phyloP scores from a whole-genome alignment of 805 yeast genomes.

The Barnettozyma populi region DNA sequence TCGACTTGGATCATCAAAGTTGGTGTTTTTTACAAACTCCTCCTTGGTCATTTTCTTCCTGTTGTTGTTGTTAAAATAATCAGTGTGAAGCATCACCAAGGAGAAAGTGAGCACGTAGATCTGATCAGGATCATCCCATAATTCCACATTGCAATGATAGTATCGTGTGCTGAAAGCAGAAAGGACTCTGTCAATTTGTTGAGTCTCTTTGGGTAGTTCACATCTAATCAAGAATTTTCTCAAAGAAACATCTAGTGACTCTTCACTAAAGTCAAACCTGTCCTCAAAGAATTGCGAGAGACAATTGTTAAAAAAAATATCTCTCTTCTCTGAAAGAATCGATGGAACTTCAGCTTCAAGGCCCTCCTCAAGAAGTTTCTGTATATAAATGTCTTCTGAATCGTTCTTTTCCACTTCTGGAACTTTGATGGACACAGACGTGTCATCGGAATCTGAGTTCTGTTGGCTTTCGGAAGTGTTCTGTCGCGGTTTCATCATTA shows the following conservation, averaged over 20 bases:
- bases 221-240: conserved; percentile 52
- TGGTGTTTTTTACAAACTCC: conserved; percentile 51
- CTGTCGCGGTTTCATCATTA: conserved; percentile 27
- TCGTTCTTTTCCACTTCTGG: conserved; percentile 28
- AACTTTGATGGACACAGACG: conserved; percentile 14
- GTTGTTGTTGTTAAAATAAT: conserved; percentile 61
- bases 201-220: conserved; percentile 65
- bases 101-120: conserved; percentile 62
- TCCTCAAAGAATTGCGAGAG: conserved; percentile 24
- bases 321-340: conserved; percentile 26
- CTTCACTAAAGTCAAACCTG: conserved; percentile 43
- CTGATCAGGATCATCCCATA: conserved; percentile 40
- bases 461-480: conserved; percentile 8
- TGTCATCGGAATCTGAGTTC: conserved; percentile 10
- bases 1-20: conserved; percentile 25
- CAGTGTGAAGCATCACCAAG: conserved; percentile 68
- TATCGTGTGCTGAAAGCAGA: conserved; percentile 52
- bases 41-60: conserved; percentile 59
- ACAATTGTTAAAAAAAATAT: conserved; percentile 24
- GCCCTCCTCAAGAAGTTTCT: conserved; percentile 22
- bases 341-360: conserved; percentile 29
- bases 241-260: conserved; percentile 62
- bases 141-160: conserved; percentile 22
- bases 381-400: conserved; percentile 24
- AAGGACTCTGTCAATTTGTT: conserved; percentile 67